Percentiles rank a stretch among this genome's conserved stretches.
Conservation (phyloP, 2,329 filamentous ascomycete genomes). For the Sporothrix mexicana region DNA sequence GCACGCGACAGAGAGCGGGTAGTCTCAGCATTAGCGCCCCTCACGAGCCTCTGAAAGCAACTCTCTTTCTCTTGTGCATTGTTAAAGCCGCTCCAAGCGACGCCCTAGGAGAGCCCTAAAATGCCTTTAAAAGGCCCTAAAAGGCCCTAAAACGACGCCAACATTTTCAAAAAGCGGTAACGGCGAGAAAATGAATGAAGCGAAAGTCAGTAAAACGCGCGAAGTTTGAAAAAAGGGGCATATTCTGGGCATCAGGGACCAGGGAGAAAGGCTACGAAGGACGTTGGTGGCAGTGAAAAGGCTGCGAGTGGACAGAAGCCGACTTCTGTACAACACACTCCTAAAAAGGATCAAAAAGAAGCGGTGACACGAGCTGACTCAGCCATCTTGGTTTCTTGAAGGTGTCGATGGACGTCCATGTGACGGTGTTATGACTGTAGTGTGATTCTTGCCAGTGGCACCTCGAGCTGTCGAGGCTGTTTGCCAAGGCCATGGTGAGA, state of each 20-base stretch:
- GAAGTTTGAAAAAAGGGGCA: background rate
- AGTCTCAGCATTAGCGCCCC: background rate
- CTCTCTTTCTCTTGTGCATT: no score
- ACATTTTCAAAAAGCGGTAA: slow-evolving; percentile 2
- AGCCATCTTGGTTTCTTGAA: background rate
- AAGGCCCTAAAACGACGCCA: background rate
- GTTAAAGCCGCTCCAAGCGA: background rate
- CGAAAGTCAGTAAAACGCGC: slow-evolving; percentile 1
- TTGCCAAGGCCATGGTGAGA: slow-evolving; percentile 12
- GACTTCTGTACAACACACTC: background rate
- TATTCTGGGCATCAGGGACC: background rate
- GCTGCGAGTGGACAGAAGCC: background rate
- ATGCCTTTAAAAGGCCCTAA: background rate
- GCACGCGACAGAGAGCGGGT: slow-evolving; percentile 11
- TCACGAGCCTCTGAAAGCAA: background rate
- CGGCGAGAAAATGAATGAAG: background rate
- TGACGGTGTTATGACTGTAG: slow-evolving; percentile 1
- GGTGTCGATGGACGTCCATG: background rate
- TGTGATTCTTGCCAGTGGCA: background rate
- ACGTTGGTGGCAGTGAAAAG: background rate
- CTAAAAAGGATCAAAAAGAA: background rate
- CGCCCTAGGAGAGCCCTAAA: background rate
- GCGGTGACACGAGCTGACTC: slow-evolving; percentile 2
- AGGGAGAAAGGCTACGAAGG: background rate
- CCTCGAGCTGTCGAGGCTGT: background rate